Evolutionary conservation across 257 asterid genomes (phyloP).

Genomic region (Osmanthus fragrans): DNA sequence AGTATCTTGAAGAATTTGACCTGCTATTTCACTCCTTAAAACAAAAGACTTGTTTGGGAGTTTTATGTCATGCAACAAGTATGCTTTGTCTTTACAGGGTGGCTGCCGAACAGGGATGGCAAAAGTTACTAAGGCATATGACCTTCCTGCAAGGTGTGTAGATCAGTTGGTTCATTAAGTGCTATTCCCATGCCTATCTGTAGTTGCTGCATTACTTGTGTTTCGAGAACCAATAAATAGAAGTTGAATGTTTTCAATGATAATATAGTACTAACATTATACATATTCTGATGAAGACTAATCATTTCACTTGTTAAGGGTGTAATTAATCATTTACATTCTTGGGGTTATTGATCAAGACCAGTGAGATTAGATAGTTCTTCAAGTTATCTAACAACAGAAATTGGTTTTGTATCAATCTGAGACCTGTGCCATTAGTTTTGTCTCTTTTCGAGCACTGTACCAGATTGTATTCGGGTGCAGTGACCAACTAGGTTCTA

Average conservation of each 20-base stretch:
- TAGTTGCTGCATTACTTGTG: neutral
- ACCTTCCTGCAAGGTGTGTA: constrained; percentile 78
- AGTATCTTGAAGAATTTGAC: neutral
- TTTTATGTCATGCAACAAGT: neutral
- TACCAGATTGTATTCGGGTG: neutral
- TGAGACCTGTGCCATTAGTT: neutral
- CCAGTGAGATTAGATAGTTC: no score
- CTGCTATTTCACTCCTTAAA: neutral
- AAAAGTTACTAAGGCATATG: constrained; percentile 73
- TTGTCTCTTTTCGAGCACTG: no score
- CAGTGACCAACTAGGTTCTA: neutral
- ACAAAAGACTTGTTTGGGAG: neutral
- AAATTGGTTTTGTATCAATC: no score
- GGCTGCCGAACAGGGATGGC: constrained; percentile 99
- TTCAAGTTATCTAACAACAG: no score
- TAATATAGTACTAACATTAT: neutral
- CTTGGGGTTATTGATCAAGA: constrained; percentile 3
- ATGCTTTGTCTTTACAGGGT: constrained; percentile 49
- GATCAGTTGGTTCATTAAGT: neutral
- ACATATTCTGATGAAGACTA: neutral
- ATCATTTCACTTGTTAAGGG: constrained; percentile 1
- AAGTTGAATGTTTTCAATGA: constrained; percentile 10
- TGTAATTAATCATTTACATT: neutral
- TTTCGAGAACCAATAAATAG: neutral
- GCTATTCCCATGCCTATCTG: neutral